These are phyloP conservation scores for Panicum virgatum DNA, from an alignment of 202 grass and related monocot species.

Conservation along the genomic window DNA sequence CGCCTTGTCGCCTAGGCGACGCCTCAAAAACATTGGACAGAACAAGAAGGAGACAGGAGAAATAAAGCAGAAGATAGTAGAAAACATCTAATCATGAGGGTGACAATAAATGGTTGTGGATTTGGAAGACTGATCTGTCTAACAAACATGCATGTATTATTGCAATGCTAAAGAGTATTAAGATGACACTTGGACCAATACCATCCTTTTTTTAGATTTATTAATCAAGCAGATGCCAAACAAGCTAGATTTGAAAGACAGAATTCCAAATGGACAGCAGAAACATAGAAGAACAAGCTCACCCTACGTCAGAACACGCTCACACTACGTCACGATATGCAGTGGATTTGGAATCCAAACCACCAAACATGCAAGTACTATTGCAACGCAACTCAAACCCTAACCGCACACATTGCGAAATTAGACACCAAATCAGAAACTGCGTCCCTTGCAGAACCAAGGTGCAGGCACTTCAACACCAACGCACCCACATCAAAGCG, in stretches of 20 bases:
- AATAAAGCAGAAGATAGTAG: not conserved
- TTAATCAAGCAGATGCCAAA: no score
- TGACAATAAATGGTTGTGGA: not conserved
- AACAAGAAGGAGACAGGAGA: not conserved
- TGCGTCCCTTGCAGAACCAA: not conserved
- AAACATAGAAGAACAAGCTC: not conserved
- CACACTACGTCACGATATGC: not conserved
- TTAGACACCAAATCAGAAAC: not conserved
- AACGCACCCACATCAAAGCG: not conserved
- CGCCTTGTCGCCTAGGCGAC: no score
- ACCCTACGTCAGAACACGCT: no score
- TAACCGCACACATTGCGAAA: not conserved
- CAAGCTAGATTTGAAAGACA: not conserved
- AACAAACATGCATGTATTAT: not conserved
- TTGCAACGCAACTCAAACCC: not conserved
- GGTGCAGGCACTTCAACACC: not conserved
- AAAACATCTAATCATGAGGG: not conserved
- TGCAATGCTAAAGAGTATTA: not conserved
- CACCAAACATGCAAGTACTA: not conserved
- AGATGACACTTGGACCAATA: not conserved
- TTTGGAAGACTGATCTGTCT: not conserved
- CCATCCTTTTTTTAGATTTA: not conserved
- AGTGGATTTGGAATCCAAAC: not conserved
- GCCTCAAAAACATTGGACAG: no score
- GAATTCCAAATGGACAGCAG: not conserved